A percentile compares a stretch with the other conserved stretches of the same genome.
phyloP scores from a whole-genome alignment of 805 yeast species.

The Saccharomycopsis babjevae region DNA sequence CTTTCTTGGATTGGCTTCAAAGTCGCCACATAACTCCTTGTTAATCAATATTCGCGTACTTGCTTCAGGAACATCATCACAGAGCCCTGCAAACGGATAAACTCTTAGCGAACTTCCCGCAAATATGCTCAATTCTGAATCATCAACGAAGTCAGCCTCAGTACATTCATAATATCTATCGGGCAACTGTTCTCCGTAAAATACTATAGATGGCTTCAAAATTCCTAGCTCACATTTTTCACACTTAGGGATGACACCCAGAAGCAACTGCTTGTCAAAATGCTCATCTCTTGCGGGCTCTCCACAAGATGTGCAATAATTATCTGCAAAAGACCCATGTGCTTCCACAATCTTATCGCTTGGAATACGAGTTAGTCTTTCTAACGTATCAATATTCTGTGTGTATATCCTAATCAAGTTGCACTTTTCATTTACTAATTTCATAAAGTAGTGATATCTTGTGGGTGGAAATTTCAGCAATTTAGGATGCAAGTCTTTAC shows the following conservation, averaged over 20 bases:
- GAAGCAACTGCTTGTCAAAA: conserved; percentile 20
- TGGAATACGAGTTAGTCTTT: conserved; percentile 69
- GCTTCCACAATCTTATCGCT: conserved; percentile 71
- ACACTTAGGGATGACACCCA: conserved; percentile 46
- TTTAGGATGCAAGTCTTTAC: conserved; percentile 70
- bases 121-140: conserved; percentile 62
- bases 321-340: conserved; percentile 84
- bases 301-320: conserved; percentile 74
- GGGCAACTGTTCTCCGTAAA: conserved; percentile 88
- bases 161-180: conserved; percentile 52
- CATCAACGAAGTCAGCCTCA: conserved; percentile 41
- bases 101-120: conserved; percentile 92
- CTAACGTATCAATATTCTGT: conserved; percentile 89
- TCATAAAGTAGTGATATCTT: conserved; percentile 65
- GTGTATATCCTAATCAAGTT: conserved; percentile 67
- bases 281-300: conserved; percentile 27
- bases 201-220: conserved; percentile 89
- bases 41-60: conserved; percentile 60
- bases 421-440: conserved; percentile 53
- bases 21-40: conserved; percentile 70
- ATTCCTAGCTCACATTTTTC: conserved; percentile 49
- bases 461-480: conserved; percentile 74
- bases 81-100: conserved; percentile 81
- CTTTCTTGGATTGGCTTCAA: conserved; percentile 39
- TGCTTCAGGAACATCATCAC: conserved; percentile 44